Conservation (phyloP, 768 basidiomycete species). For the Chalciporus sphaerocephalus region DNA sequence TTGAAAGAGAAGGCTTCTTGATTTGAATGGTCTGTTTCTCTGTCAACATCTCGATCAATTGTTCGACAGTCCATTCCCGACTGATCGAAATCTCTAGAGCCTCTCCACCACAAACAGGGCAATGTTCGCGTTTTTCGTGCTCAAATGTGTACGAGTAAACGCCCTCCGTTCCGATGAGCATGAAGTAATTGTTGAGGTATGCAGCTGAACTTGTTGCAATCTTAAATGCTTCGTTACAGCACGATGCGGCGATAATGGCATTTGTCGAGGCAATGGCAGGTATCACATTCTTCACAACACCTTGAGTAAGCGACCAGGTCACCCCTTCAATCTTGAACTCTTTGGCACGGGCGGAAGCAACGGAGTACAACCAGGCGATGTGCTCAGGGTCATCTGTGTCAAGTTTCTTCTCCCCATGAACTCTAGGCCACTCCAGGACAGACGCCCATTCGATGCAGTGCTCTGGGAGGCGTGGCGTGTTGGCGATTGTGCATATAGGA, state of each 20-base stretch:
- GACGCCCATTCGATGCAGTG: conserved; percentile 99
- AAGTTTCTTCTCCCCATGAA: conserved; percentile 90
- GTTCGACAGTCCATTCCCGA: conserved; percentile 74
- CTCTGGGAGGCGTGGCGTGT: conserved; percentile 95
- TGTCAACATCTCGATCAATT: conserved; percentile 79
- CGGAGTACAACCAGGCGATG: conserved; percentile 86
- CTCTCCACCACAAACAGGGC: conserved; percentile 96
- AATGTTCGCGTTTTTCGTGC: conserved; percentile 87
- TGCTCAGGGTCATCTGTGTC: conserved; percentile 98
- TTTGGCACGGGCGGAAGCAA: conserved; percentile 77
- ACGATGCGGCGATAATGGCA: conserved; percentile 95
- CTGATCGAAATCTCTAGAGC: conserved; percentile 68
- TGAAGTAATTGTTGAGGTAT: conserved; percentile 95
- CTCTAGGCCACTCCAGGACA: conserved; percentile 96
- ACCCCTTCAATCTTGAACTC: conserved; percentile 98
- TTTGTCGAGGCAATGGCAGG: conserved; percentile 99
- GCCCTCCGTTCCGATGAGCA: conserved; percentile 95
- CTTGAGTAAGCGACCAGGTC: conserved; percentile 95
- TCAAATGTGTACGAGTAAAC: conserved; percentile 97
- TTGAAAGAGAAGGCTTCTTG: conserved; percentile 90
- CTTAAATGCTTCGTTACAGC: conserved; percentile 99
- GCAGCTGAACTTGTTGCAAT: conserved; percentile 94
- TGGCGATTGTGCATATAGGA: conserved; percentile 98
- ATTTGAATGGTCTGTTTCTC: conserved; percentile 95
- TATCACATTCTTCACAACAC: conserved; percentile 99